These are phyloP conservation scores for Phytopythium oedochilum DNA, from an alignment of 352 stramenopile species.

Conservation along the genomic window DNA sequence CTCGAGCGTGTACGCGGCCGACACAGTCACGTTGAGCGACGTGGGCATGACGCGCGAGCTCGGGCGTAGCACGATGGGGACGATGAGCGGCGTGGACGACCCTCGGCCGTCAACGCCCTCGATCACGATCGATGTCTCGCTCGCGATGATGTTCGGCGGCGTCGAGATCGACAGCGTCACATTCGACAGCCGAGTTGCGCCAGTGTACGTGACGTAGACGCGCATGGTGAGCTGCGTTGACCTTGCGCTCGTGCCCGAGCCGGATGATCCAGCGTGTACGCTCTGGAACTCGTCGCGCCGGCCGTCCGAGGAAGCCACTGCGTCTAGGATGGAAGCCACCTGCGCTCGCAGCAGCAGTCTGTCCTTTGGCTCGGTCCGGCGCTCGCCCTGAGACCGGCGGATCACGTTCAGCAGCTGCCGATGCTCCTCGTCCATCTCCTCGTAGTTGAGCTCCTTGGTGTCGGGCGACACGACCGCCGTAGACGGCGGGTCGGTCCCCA, in stretches of 20 bases:
- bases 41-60: conserved; percentile 49
- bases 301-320: conserved; percentile 15
- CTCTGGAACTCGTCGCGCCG: conserved; percentile 37
- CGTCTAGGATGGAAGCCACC: conserved; percentile 66
- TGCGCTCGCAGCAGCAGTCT: conserved; percentile 71
- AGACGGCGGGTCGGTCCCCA: conserved; percentile 86
- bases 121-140: conserved; percentile 64
- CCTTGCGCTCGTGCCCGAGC: conserved; percentile 8
- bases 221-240: conserved; percentile 65
- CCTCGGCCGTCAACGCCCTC: conserved; percentile 56
- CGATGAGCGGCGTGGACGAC: conserved; percentile 52
- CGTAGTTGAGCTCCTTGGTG: conserved; percentile 87
- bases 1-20: conserved; percentile 70
- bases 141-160: conserved; percentile 56
- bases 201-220: conserved; percentile 84
- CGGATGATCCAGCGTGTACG: conserved; percentile 3
- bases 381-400: conserved; percentile 61
- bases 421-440: conserved; percentile 90
- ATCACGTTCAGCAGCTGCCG: conserved; percentile 86
- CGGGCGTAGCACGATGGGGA: conserved; percentile 52
- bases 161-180: conserved; percentile 70
- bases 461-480: conserved; percentile 60
- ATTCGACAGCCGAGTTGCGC: conserved; percentile 54
- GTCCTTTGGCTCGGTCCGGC: conserved; percentile 63
- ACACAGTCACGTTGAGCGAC: conserved; percentile 55